Percentiles rank a stretch among this genome's conserved stretches.
These are phyloP conservation scores for Mycena maculata DNA, from an alignment of 768 basidiomycete genomes.

Conservation along the genomic window DNA sequence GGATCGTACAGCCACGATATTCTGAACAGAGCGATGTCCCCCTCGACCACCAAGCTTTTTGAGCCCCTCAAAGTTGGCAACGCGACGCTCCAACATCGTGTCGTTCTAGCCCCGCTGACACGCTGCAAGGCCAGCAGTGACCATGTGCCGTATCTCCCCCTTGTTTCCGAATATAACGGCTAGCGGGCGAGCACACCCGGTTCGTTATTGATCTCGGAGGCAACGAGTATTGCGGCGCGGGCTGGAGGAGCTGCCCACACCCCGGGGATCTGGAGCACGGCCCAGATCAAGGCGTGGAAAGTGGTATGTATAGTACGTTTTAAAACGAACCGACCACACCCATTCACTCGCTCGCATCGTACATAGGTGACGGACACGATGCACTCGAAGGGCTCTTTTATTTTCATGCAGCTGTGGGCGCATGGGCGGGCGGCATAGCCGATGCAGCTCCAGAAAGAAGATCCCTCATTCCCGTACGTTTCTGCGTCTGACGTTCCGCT, in stretches of 20 bases:
- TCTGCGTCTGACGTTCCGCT: slow-evolving; percentile 16
- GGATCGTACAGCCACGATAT: too few relatives aligned
- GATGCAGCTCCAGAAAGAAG: slow-evolving; percentile 47
- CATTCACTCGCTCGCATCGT: background rate
- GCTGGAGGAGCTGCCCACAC: slow-evolving; percentile 39
- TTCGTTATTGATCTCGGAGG: slow-evolving; percentile 55
- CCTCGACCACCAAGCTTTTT: too few relatives aligned
- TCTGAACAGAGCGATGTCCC: too few relatives aligned
- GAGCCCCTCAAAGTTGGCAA: background rate
- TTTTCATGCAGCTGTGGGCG: slow-evolving; percentile 58
- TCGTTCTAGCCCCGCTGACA: background rate
- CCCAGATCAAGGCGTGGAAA: slow-evolving; percentile 37
- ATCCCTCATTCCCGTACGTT: slow-evolving; percentile 31
- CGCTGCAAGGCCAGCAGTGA: slow-evolving; percentile 36
- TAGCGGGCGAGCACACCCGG: slow-evolving; percentile 47
- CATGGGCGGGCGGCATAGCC: slow-evolving; percentile 13
- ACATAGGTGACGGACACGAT: slow-evolving; percentile 57
- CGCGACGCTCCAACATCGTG: background rate
- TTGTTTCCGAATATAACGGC: slow-evolving; percentile 42
- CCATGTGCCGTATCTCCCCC: slow-evolving; percentile 40
- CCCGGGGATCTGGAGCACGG: slow-evolving; percentile 36
- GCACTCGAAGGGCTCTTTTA: slow-evolving; percentile 59
- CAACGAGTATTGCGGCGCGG: slow-evolving; percentile 46
- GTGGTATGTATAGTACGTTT: slow-evolving; percentile 28
- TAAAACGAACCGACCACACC: too few relatives aligned